Conservation (phyloP, 352 stramenopile genomes). For the Globisporangium splendens region DNA sequence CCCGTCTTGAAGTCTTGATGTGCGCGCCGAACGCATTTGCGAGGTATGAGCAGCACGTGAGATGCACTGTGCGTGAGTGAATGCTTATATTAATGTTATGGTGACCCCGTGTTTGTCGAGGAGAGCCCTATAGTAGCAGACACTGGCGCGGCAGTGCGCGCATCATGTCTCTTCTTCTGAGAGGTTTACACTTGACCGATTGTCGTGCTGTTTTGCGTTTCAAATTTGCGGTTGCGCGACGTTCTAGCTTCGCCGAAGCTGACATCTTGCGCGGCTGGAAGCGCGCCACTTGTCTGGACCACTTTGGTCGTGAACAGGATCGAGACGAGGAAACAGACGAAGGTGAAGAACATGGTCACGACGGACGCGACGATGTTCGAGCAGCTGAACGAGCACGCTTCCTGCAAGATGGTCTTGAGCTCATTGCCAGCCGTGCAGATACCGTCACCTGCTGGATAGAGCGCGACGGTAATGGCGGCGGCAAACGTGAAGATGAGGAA, state of each 20-base stretch:
- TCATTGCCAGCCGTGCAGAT: conserved; percentile 53
- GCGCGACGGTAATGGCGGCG: conserved; percentile 42
- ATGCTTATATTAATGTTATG: too few species aligned
- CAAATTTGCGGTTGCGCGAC: conserved; percentile 33
- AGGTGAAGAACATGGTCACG: conserved; percentile 48
- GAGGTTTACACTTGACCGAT: conserved; percentile 26
- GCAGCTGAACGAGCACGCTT: conserved; percentile 67
- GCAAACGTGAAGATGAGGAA: conserved; percentile 62
- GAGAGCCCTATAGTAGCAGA: too few species aligned
- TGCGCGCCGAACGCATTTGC: too few species aligned
- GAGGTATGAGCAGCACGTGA: too few species aligned
- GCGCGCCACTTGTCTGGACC: conserved; percentile 19
- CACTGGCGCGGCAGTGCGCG: too few species aligned
- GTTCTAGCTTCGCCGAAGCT: conserved; percentile 41
- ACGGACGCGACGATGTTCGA: conserved; percentile 50
- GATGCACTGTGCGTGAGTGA: too few species aligned
- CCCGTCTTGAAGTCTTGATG: too few species aligned
- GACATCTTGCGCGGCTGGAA: conserved; percentile 30
- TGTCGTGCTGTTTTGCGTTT: conserved; percentile 15
- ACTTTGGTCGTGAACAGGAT: conserved; percentile 50
- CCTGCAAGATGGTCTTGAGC: conserved; percentile 43
- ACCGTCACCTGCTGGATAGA: conserved; percentile 45
- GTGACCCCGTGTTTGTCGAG: too few species aligned
- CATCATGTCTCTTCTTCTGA: not conserved
- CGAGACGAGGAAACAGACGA: conserved; percentile 49